Evolutionary conservation across 495 filamentous ascomycete genomes (phyloP).

Genomic region (Chaetomidium leptoderma): DNA sequence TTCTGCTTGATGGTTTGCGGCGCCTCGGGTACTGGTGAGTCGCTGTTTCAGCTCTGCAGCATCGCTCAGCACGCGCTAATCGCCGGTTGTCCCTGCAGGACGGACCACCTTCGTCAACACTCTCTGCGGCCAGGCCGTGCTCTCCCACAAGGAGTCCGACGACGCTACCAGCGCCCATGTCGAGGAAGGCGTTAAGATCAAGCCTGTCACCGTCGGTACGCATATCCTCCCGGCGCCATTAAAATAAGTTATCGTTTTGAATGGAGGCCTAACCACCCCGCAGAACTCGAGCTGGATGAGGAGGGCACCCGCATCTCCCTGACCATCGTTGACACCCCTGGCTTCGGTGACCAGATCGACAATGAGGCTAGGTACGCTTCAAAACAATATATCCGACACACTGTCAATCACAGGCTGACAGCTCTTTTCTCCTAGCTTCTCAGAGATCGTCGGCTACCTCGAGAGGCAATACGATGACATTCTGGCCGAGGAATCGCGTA

Average conservation of each 20-base stretch:
- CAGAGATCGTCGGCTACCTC: conserved; percentile 94
- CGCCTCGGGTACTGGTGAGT: conserved; percentile 92
- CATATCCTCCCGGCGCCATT: conserved; percentile 30
- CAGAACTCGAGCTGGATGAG: conserved; percentile 94
- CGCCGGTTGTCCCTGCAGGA: conserved; percentile 48
- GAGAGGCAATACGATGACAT: conserved; percentile 99
- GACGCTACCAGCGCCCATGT: conserved; percentile 83
- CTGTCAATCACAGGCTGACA: conserved; percentile 59
- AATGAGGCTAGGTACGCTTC: conserved; percentile 82
- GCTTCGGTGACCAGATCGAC: conserved; percentile 98
- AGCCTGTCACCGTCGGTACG: conserved; percentile 93
- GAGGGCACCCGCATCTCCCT: conserved; percentile 97
- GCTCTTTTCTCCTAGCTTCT: conserved; percentile 59
- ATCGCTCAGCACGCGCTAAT: conserved; percentile 23
- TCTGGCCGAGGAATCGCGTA: conserved; percentile 96
- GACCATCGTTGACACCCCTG: conserved; percentile 97
- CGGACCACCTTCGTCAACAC: conserved; percentile 99
- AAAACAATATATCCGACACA: conserved; percentile 57
- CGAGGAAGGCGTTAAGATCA: conserved; percentile 96
- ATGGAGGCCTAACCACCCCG: conserved; percentile 19
- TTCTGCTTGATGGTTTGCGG: conserved; percentile 99
- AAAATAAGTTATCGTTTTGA: neutral
- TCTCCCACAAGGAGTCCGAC: conserved; percentile 82
- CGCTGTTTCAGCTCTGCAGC: conserved; percentile 1
- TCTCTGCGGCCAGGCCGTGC: conserved; percentile 90